Evolutionary conservation across 352 stramenopile genomes (phyloP), one percentile per base, ranked within the genome.

Genomic region (Pythium rishiriense): DNA sequence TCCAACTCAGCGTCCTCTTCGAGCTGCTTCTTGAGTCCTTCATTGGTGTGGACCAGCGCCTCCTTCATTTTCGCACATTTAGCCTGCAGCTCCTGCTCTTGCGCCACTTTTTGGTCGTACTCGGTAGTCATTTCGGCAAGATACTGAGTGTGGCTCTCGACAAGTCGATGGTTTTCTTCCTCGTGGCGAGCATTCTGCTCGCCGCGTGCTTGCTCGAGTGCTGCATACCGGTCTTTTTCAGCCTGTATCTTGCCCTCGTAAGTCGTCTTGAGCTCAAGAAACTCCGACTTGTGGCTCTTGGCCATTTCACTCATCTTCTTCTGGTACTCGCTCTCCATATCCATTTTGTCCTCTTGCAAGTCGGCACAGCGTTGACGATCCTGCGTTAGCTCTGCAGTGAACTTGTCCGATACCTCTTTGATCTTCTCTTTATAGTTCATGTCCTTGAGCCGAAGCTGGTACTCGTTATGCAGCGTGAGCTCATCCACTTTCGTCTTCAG

Each of bases 361-460:
- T 98, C 85, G 15, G 92, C 70, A 66, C 93, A 97, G 22, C 91
- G 87, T 56, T 96, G 93, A 46, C 91, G 85, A 69, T 98, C 93
- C 64, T 97, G 87, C n/a, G 96, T 94, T 28, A 98, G 71, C 58
- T 98, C 94, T 21, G 94, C 84, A 1, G 83, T 94, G 64, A 97
- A 98, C 67, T 97, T 97, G 67, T 98, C 89, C 1, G 87, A 97
- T 3, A 97, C 81, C 62, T 98, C 94, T 68, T 98, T 98, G 50
- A 98, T 97, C 60, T 98, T 97, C 64, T 98, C 94, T 52, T 88
- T 91, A 75, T 98, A 98, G 69, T 97, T 97, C 77, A 98, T 97
- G 64, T 98, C 93, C 57, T 98, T 98, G 29, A 98, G 69, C 3
- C 94, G 83, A 33, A 98, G 70, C 52, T 98, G 91, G 59, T 98